Evolutionary conservation across 805 yeast genomes (phyloP).

Genomic region (Cyberlindnera sargentensis): DNA sequence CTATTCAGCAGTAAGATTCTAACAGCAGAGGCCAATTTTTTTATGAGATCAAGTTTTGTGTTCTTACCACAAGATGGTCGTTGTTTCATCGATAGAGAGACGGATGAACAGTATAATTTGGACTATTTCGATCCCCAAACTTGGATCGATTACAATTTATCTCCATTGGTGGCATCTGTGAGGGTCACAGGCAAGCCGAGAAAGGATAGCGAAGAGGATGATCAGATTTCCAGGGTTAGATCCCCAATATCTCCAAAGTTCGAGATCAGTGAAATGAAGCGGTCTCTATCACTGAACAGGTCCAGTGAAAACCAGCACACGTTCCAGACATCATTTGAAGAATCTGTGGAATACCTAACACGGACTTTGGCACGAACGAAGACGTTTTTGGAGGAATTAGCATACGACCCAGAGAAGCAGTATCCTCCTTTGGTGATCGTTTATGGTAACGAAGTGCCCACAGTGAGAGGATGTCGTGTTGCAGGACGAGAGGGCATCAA

Average conservation of each 20-base stretch:
- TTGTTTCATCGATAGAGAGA: constrained; percentile 58
- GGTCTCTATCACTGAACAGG: constrained; percentile 11
- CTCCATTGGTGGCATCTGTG: constrained; percentile 56
- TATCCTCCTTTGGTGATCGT: constrained; percentile 85
- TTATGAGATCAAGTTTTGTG: constrained; percentile 79
- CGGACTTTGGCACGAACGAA: constrained; percentile 57
- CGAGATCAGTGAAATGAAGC: constrained; percentile 13
- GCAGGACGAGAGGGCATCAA: constrained; percentile 52
- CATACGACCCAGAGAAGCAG: constrained; percentile 40
- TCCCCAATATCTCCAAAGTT: constrained; percentile 3
- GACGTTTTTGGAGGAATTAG: constrained; percentile 48
- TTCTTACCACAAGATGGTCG: constrained; percentile 74
- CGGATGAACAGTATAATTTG: constrained; percentile 51
- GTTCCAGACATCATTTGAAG: constrained; percentile 33
- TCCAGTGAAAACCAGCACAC: constrained; percentile 7
- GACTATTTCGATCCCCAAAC: constrained; percentile 76
- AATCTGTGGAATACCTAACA: constrained; percentile 56
- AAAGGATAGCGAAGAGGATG: constrained; percentile 6
- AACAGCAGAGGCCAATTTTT: constrained; percentile 75
- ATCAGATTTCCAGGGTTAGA: not conserved
- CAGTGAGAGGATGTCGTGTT: constrained; percentile 76
- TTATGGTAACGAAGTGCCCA: constrained; percentile 77
- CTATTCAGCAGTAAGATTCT: constrained; percentile 65
- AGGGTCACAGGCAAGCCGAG: constrained; percentile 9
- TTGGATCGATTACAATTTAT: constrained; percentile 71